phyloP scores from a whole-genome alignment of 306 rosid genomes.

The Dryas alaskensis region DNA sequence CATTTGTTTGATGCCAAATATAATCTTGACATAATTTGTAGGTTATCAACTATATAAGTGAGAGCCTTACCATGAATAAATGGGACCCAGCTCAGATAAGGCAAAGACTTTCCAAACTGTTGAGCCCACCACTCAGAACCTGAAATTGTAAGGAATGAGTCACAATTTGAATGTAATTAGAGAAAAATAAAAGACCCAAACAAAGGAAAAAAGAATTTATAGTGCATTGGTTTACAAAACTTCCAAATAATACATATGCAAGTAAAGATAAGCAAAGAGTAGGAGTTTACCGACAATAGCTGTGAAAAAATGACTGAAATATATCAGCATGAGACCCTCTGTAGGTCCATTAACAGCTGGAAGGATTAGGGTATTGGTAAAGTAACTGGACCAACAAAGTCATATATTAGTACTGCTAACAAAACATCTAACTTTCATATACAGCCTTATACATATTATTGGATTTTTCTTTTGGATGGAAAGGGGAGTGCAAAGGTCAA shows the following conservation, averaged over 20 bases:
- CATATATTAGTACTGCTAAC: slow-evolving; percentile 22
- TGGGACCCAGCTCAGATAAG: slow-evolving; percentile 78
- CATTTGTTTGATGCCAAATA: background rate
- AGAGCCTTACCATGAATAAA: slow-evolving; percentile 50
- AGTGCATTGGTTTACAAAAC: slow-evolving; percentile 3
- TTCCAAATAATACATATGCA: slow-evolving; percentile 5
- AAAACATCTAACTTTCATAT: background rate
- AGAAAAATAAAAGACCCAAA: background rate
- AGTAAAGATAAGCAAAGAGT: slow-evolving; percentile 15
- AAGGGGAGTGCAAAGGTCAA: background rate
- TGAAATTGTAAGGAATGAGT: slow-evolving; percentile 29
- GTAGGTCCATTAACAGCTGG: slow-evolving; percentile 96
- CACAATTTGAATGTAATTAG: background rate
- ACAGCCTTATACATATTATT: background rate
- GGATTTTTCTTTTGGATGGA: background rate
- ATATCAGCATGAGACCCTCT: slow-evolving; percentile 90
- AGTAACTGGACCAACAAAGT: slow-evolving; percentile 59
- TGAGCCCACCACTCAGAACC: slow-evolving; percentile 97
- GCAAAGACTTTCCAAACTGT: slow-evolving; percentile 63
- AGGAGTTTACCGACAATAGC: slow-evolving; percentile 71
- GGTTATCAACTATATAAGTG: slow-evolving; percentile 7
- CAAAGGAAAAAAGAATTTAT: background rate
- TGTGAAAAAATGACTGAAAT: slow-evolving; percentile 70
- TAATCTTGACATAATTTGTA: background rate
- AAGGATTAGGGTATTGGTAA: slow-evolving; percentile 83